phyloP scores from a whole-genome alignment of 768 basidiomycete species.

The Termitomyces eurrhizus region DNA sequence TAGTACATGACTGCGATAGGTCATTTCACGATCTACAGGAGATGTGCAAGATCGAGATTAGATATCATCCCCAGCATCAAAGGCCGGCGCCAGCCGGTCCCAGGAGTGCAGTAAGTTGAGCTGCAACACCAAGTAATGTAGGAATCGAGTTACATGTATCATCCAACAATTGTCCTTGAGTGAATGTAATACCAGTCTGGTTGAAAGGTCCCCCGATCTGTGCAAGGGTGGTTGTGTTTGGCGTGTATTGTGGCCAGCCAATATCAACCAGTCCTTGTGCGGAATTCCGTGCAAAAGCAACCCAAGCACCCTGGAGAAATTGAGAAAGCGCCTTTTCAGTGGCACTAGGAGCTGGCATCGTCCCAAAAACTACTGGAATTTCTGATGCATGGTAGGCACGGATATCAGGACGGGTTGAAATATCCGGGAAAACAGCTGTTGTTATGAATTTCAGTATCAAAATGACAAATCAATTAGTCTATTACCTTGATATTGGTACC shows the following conservation, averaged over 20 bases:
- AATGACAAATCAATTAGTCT: neutral
- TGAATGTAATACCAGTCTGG: constrained; percentile 12
- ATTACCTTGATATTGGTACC: constrained; percentile 22
- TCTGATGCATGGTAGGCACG: constrained; percentile 36
- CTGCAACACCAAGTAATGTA: neutral
- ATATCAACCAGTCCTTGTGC: constrained; percentile 22
- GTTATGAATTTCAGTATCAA: neutral
- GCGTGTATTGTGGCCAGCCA: constrained; percentile 24
- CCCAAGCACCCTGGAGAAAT: constrained; percentile 36
- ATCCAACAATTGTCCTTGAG: constrained; percentile 16
- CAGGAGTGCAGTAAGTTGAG: constrained; percentile 9
- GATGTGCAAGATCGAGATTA: neutral
- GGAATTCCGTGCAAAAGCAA: constrained; percentile 39
- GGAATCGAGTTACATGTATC: constrained; percentile 9
- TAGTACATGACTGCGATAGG: neutral
- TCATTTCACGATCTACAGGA: neutral
- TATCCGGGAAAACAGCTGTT: constrained; percentile 32
- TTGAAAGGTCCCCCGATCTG: constrained; percentile 17
- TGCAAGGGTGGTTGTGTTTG: constrained; percentile 16
- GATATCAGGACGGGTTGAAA: constrained; percentile 28
- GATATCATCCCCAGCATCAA: neutral
- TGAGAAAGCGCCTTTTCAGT: constrained; percentile 24
- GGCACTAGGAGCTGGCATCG: constrained; percentile 24
- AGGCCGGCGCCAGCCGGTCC: neutral
- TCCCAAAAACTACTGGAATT: constrained; percentile 37